Percentiles rank a stretch among this genome's conserved stretches.
These are phyloP conservation scores for Rhizopogon salebrosus DNA, from an alignment of 768 basidiomycete species.

Conservation along the genomic window DNA sequence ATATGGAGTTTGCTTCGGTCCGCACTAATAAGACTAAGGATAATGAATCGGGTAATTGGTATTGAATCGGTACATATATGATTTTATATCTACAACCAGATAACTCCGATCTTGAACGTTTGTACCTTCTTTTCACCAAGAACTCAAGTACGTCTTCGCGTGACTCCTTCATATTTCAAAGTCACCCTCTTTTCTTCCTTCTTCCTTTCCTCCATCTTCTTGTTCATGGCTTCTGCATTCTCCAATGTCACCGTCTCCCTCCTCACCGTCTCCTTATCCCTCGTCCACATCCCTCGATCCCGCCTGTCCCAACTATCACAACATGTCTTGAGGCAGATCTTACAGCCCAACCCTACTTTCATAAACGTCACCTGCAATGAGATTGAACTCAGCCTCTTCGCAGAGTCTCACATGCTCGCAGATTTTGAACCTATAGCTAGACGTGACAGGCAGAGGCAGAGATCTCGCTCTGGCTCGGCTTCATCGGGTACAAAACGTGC, in stretches of 20 bases:
- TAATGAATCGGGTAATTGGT: neutral
- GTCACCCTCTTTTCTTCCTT: conserved; percentile 6
- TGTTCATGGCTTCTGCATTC: conserved; percentile 20
- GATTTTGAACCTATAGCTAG: conserved; percentile 61
- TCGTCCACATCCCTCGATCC: conserved; percentile 72
- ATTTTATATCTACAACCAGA: neutral
- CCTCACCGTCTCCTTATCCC: conserved; percentile 65
- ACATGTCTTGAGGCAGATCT: conserved; percentile 63
- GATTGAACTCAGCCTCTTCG: conserved; percentile 73
- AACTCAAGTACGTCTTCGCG: conserved; percentile 5
- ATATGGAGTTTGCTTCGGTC: neutral
- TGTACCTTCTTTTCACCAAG: neutral
- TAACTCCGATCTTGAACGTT: neutral
- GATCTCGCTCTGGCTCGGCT: conserved; percentile 36
- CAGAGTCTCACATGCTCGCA: conserved; percentile 47
- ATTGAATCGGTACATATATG: neutral
- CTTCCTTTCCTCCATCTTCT: conserved; percentile 4
- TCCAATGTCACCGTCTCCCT: conserved; percentile 57
- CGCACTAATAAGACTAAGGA: neutral
- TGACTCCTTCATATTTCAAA: conserved; percentile 11
- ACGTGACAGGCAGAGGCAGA: conserved; percentile 46
- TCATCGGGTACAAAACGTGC: conserved; percentile 18
- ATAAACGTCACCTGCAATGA: conserved; percentile 76
- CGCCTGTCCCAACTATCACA: conserved; percentile 54
- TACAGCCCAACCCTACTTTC: conserved; percentile 61